phyloP scores from a whole-genome alignment of 1,284 basidiomycete species.

The Ceratobasidium sp. region DNA sequence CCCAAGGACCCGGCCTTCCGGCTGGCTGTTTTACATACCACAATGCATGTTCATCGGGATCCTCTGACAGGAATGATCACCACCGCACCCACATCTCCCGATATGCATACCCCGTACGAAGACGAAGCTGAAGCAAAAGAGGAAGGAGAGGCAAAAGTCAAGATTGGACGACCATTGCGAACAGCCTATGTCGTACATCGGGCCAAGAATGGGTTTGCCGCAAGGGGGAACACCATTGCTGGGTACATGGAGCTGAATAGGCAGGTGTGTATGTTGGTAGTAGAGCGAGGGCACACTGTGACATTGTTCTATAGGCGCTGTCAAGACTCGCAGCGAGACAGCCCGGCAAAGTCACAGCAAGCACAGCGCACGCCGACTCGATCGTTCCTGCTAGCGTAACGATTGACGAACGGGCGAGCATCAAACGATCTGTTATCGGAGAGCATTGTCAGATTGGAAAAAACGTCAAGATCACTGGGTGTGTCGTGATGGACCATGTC shows the following conservation, averaged over 20 bases:
- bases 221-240: constrained; percentile 83
- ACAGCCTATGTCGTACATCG: constrained; percentile 55
- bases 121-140: background rate
- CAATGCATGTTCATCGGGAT: constrained; percentile 22
- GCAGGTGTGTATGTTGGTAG: constrained; percentile 56
- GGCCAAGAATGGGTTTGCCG: constrained; percentile 64
- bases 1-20: constrained; percentile 17
- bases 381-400: constrained; percentile 82
- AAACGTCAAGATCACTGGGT: constrained; percentile 84
- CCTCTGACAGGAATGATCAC: constrained; percentile 25
- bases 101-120: constrained; percentile 15
- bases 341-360: constrained; percentile 3
- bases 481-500: constrained; percentile 90
- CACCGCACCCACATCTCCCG: constrained; percentile 12
- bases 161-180: constrained; percentile 6
- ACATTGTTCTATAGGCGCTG: constrained; percentile 23
- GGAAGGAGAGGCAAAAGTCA: background rate
- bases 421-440: constrained; percentile 90
- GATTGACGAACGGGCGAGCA: constrained; percentile 81
- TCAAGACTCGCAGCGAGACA: constrained; percentile 1
- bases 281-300: no score
- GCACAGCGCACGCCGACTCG: constrained; percentile 61
- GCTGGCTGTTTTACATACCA: constrained; percentile 26
- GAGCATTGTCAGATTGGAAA: constrained; percentile 88
- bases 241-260: constrained; percentile 86